Evolutionary conservation across 306 rosid genomes (phyloP), one percentile per base, ranked within the genome.

Genomic region (Macrotyloma uniflorum): DNA sequence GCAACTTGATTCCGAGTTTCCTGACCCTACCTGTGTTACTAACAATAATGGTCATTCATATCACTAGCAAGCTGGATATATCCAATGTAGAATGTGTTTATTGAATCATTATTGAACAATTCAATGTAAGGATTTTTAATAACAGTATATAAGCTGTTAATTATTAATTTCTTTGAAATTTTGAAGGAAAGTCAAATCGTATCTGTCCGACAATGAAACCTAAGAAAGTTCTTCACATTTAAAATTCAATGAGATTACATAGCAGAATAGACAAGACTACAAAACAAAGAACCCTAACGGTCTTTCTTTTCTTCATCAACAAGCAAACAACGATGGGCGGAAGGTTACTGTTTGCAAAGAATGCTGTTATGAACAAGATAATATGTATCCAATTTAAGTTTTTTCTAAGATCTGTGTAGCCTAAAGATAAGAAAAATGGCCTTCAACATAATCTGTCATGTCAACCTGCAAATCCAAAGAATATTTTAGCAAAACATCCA

Each of bases 391-490:
- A 87, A 76, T 49, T 91, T 87, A 74, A 89, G 86, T 74, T 63
- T 86, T 38, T 67, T 87, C 97, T 65, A 94, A 67, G 82, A 89
- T 84, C 54, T 86, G 85, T 38, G 90, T 80, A 49, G 88, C 83
- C 93, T 93, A 94, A 40, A 87, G 74, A 83, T 83, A 83, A 46
- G 95, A 87, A 79, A 96, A 91, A 83, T 86, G 91, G 40, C 86
- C 95, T 82, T 89, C 95, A 4, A 88, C 76, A 69, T 79, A 77
- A 83, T 70, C 86, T 12, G 91, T 81, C 57, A 87, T 80, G 74
- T 90, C 93, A 83, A 94, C 92, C 98, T 94, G 88, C 85, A 83
- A 75, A 80, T 26, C 54, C 78, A 33, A 24, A 72, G 14, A 82
- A 42, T 38, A 57, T 50, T 45, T 73, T 59, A 53, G 23, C 24